Evolutionary conservation across 148 eudicot species (phyloP).

Genomic region (Cornus controversa): DNA sequence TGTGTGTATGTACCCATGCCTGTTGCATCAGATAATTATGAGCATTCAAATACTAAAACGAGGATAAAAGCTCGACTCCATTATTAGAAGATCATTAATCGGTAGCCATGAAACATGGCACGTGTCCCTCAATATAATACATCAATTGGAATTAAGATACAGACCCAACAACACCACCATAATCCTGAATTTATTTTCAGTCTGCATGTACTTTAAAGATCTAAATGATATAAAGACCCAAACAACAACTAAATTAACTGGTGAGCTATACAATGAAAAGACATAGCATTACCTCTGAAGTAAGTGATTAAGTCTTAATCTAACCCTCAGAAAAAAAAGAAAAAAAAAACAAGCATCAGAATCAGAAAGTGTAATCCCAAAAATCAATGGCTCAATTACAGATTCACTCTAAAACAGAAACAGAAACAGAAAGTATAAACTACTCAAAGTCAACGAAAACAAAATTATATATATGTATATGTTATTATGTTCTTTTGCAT

Average conservation of each 20-base stretch:
- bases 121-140: not conserved
- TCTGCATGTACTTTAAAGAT: not conserved
- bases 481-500: not conserved
- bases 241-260: constrained; percentile 1
- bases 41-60: not conserved
- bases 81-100: not conserved
- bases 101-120: not conserved
- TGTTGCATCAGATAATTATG: not conserved
- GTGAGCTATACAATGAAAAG: not conserved
- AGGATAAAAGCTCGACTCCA: not conserved
- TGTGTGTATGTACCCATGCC: not conserved
- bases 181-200: no score
- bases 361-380: not conserved
- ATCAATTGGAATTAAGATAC: not conserved
- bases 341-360: no score
- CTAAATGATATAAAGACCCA: not conserved
- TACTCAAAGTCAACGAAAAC: no score
- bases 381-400: not conserved
- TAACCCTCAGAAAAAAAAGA: no score
- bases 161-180: not conserved
- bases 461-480: no score
- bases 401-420: not conserved
- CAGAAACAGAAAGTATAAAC: not conserved
- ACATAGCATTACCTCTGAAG: no score
- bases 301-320: no score